A percentile compares a stretch with the other conserved stretches of the same genome.
Conservation (phyloP, 2,329 filamentous ascomycete genomes). For the Paraphaeosphaeria minitans region DNA sequence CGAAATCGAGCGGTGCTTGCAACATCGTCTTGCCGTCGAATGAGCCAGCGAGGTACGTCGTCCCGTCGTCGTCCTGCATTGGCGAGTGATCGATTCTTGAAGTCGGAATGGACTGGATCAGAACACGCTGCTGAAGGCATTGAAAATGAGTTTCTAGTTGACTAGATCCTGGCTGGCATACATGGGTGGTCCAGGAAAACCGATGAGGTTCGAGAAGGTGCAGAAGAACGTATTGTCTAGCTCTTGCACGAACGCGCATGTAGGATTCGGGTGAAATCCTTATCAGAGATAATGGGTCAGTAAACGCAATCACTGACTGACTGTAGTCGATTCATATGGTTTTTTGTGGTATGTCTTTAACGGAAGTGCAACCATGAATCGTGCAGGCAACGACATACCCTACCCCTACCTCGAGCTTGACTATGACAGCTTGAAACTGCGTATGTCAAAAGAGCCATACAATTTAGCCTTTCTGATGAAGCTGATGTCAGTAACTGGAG, state of each 20-base stretch:
- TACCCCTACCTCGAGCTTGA: too few relatives aligned
- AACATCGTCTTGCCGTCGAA: constrained; percentile 1
- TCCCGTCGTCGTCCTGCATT: constrained; percentile 61
- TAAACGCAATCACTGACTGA: too few relatives aligned
- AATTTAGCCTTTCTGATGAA: too few relatives aligned
- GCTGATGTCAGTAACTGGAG: too few relatives aligned
- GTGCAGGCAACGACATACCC: too few relatives aligned
- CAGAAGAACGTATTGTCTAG: constrained; percentile 54
- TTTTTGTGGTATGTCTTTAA: too few relatives aligned
- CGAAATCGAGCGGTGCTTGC: constrained; percentile 25
- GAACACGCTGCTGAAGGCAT: constrained; percentile 52
- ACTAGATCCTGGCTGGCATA: constrained; percentile 57
- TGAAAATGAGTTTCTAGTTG: constrained; percentile 52
- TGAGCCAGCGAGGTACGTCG: neutral
- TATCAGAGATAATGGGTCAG: too few relatives aligned
- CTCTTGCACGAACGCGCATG: constrained; percentile 48
- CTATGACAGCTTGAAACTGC: too few relatives aligned
- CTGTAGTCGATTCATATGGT: too few relatives aligned
- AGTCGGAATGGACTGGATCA: constrained; percentile 54
- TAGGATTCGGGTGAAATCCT: constrained; percentile 55
- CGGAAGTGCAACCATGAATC: too few relatives aligned
- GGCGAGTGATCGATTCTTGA: constrained; percentile 58
- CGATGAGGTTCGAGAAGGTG: constrained; percentile 57
- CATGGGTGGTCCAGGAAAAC: constrained; percentile 59
- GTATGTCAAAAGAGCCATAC: too few relatives aligned